Evolutionary conservation across 306 rosid genomes (phyloP).

Genomic region (Prunus davidiana): DNA sequence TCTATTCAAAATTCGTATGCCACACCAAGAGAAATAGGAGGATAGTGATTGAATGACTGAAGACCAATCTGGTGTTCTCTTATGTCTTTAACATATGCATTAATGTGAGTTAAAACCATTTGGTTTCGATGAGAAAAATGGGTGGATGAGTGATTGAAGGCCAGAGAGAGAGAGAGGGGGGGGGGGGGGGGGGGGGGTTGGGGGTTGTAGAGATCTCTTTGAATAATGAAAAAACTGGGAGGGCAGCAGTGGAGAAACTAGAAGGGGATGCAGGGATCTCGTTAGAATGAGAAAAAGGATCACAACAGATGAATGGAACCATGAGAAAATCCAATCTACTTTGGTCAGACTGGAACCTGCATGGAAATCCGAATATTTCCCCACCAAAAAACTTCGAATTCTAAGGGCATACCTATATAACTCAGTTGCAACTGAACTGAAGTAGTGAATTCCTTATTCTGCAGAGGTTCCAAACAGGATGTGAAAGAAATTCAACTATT

Average conservation of each 20-base stretch:
- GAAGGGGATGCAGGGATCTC: background rate
- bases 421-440: background rate
- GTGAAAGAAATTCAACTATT: background rate
- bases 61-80: background rate
- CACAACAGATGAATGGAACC: background rate
- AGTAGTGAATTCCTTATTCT: background rate
- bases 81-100: background rate
- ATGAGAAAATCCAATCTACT: background rate
- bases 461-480: background rate
- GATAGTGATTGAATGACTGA: background rate
- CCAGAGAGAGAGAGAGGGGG: background rate
- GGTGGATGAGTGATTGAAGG: background rate
- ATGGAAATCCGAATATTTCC: background rate
- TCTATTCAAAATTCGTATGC: no score
- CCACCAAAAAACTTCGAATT: background rate
- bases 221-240: background rate
- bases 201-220: background rate
- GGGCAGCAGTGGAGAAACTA: background rate
- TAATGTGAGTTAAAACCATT: background rate
- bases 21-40: background rate
- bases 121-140: background rate
- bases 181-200: no score
- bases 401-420: background rate
- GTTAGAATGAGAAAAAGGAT: background rate
- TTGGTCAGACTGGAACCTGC: background rate